Conservation (phyloP, 2,329 filamentous ascomycete genomes). For the Fusarium newnesense region DNA sequence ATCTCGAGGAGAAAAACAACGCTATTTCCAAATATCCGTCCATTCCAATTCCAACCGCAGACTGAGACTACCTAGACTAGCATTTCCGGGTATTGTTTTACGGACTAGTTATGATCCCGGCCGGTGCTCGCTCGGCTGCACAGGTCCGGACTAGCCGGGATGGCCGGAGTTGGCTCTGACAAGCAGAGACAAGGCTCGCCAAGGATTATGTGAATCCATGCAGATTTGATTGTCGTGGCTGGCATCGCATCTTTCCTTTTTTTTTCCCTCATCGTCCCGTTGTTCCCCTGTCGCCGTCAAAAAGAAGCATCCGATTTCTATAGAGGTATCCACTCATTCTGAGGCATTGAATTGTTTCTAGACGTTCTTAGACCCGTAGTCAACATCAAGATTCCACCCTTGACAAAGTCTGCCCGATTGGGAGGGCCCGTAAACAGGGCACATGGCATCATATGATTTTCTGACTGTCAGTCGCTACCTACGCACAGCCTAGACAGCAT, state of each 20-base stretch:
- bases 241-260: neutral
- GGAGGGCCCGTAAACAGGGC: slow-evolving; percentile 32
- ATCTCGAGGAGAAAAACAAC: slow-evolving; percentile 25
- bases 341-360: slow-evolving; percentile 23
- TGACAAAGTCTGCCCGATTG: slow-evolving; percentile 35
- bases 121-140: slow-evolving; percentile 29
- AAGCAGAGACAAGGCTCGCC: neutral
- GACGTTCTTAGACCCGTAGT: slow-evolving; percentile 26
- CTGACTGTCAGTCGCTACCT: slow-evolving; percentile 1
- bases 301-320: slow-evolving; percentile 29
- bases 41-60: slow-evolving; percentile 5
- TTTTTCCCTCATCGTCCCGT: slow-evolving; percentile 14
- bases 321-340: slow-evolving; percentile 9
- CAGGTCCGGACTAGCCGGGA: slow-evolving; percentile 33
- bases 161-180: neutral
- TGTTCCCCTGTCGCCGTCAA: neutral
- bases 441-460: slow-evolving; percentile 44
- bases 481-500: neutral
- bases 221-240: slow-evolving; percentile 23
- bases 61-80: slow-evolving; percentile 4
- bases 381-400: slow-evolving; percentile 9
- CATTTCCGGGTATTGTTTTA: slow-evolving; percentile 21
- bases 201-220: neutral
- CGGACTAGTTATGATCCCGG: slow-evolving; percentile 18
- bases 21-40: slow-evolving; percentile 21